A percentile compares a stretch with the other conserved stretches of the same genome.
Conservation (phyloP, 2,329 filamentous ascomycete genomes). For the Lachnellula hyalina region DNA sequence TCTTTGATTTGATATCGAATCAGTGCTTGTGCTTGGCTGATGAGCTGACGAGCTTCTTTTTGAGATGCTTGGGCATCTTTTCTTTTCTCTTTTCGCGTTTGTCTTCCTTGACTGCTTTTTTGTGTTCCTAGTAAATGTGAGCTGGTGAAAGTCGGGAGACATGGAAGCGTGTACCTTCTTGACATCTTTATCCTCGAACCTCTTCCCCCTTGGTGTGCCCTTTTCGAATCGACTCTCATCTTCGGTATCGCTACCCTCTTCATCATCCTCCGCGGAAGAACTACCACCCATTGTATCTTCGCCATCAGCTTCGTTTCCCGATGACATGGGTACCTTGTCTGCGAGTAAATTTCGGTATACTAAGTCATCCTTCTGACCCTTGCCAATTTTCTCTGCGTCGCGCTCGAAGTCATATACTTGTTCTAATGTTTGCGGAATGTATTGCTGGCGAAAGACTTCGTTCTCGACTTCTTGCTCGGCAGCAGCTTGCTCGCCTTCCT, state of each 20-base stretch:
- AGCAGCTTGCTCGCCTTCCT: constrained; percentile 46
- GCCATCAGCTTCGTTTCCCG: constrained; percentile 35
- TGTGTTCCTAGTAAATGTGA: constrained; percentile 53
- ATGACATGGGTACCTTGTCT: constrained; percentile 48
- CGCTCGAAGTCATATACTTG: constrained; percentile 96
- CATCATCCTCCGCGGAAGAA: constrained; percentile 36
- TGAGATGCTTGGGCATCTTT: constrained; percentile 94
- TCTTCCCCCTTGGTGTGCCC: constrained; percentile 69
- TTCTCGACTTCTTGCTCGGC: constrained; percentile 72
- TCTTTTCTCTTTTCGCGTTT: constrained; percentile 89
- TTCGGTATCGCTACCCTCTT: constrained; percentile 40
- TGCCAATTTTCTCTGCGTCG: constrained; percentile 71
- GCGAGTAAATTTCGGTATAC: constrained; percentile 84
- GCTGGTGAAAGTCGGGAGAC: constrained; percentile 10
- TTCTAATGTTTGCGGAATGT: constrained; percentile 91
- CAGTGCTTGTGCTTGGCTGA: constrained; percentile 31
- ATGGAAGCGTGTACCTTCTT: constrained; percentile 58
- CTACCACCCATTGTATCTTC: constrained; percentile 36
- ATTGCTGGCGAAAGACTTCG: constrained; percentile 91
- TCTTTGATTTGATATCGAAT: constrained; percentile 11
- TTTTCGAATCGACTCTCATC: constrained; percentile 57
- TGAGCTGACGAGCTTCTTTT: constrained; percentile 75
- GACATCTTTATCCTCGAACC: constrained; percentile 84
- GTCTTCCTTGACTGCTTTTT: constrained; percentile 87
- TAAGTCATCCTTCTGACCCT: constrained; percentile 69